Conservation (phyloP, 106 monocot species). For the Phalaenopsis equestris region DNA sequence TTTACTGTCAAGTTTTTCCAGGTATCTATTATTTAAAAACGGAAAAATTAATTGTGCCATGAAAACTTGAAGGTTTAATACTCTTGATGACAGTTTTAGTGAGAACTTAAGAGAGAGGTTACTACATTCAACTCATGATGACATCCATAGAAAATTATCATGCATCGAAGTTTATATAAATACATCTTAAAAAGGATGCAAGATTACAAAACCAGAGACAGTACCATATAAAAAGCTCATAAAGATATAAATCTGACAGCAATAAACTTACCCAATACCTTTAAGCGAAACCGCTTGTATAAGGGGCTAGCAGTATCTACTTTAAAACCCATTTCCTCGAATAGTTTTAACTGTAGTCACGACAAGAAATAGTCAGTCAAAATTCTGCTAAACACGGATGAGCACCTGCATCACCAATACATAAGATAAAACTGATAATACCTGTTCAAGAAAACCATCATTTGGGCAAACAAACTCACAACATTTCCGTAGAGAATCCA, state of each 20-base stretch:
- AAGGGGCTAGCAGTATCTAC: slow-evolving; percentile 63
- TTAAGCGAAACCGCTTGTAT: slow-evolving; percentile 86
- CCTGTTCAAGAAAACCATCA: slow-evolving; percentile 98
- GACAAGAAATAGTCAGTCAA: slow-evolving; percentile 5
- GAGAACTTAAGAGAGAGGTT: background rate
- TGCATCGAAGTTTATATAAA: background rate
- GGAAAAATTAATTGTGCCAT: background rate
- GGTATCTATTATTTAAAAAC: background rate
- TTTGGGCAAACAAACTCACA: slow-evolving; percentile 72
- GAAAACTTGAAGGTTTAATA: background rate
- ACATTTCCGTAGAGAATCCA: slow-evolving; percentile 57
- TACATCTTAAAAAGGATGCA: background rate
- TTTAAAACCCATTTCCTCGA: slow-evolving; percentile 90
- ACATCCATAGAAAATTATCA: background rate
- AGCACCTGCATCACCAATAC: slow-evolving; percentile 1
- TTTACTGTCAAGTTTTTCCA: background rate
- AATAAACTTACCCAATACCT: slow-evolving; percentile 64
- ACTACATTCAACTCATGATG: background rate
- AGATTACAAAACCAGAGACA: background rate
- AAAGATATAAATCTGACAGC: background rate
- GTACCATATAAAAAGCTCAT: background rate
- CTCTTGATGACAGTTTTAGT: background rate
- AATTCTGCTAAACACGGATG: background rate
- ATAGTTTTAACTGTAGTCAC: slow-evolving; percentile 75
- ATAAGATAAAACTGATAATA: slow-evolving; percentile 16